phyloP scores from a whole-genome alignment of 192 early-diverging fungal species.

The Glomus cerebriforme region DNA sequence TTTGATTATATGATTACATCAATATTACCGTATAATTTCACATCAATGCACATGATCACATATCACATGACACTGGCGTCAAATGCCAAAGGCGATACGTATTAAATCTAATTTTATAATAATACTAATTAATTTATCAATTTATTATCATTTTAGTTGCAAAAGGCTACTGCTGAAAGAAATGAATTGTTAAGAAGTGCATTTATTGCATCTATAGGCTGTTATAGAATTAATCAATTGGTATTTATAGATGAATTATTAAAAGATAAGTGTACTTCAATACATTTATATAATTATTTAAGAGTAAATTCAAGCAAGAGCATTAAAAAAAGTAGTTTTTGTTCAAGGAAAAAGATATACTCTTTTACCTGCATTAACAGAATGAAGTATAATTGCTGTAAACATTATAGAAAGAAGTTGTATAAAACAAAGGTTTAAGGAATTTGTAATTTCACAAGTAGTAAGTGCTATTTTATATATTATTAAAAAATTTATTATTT shows the following conservation, averaged over 20 bases:
- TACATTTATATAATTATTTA: background rate
- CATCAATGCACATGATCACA: too few relatives aligned
- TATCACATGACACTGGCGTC: too few relatives aligned
- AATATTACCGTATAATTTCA: too few relatives aligned
- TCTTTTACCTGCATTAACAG: background rate
- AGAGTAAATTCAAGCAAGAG: background rate
- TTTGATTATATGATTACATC: too few relatives aligned
- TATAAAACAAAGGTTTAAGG: too few relatives aligned
- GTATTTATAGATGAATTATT: slow-evolving; percentile 3
- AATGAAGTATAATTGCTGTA: background rate
- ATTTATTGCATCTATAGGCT: background rate
- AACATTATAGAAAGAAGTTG: slow-evolving; percentile 6
- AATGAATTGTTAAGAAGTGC: slow-evolving; percentile 12
- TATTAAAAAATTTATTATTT: too few relatives aligned
- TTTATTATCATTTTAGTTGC: slow-evolving; percentile 2
- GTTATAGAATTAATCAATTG: too few relatives aligned
- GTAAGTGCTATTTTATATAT: slow-evolving; percentile 4
- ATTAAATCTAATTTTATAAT: too few relatives aligned
- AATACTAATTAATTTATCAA: background rate
- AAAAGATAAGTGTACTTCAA: background rate
- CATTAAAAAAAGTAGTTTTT: slow-evolving; percentile 7
- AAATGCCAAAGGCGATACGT: too few relatives aligned
- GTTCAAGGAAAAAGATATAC: background rate
- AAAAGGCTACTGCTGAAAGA: background rate
- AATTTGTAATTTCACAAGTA: background rate